Evolutionary conservation across 2,329 filamentous ascomycete species (phyloP), one percentile per base, ranked within the genome.

Genomic region (Alternaria triticina): DNA sequence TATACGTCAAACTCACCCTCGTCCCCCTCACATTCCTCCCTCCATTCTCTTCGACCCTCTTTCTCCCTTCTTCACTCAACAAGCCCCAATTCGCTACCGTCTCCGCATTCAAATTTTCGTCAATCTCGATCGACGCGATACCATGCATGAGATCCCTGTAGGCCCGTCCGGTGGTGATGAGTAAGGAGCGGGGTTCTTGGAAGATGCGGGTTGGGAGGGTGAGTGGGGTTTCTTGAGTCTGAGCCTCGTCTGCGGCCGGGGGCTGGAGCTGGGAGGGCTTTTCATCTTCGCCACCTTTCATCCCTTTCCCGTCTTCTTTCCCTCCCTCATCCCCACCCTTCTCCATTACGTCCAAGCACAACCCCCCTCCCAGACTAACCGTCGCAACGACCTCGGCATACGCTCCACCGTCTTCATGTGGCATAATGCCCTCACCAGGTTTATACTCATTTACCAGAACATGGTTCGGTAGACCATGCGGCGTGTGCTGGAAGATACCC

Each of bases 371-470:
- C 8, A 99, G 82, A 81, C 93, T 97, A 66, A 98, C 90, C 2
- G 96, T 98, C 68, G 93, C 96, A 12, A 97, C 95, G 13, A 96
- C 89, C 1, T 91, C 91, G 75, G 91, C 87, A 77, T 99, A 99
- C 10, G 95, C 93, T 9, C 87, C 83, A 2, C 95, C 96, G 78
- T 99, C 95, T 84, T 97, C 96, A 79, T 98, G 95, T 50, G 94
- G 90, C 92, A 97, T 97, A 69, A 98, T 98, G n/a, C 95, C 95
- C 66, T 97, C 88, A 2, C 92, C 93, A 0, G 92, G 89, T 1
- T 86, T 85, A 79, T 98, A 99, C 79, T 97, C 94, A 75, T 99
- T 99, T 71, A 98, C 89, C 40, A 98, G 85, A 49, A 97, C 93
- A 81, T 98, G 96, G 73, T 98, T 99, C 3, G 95, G 93, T 5